A percentile compares a stretch with the other conserved stretches of the same genome.
Conservation (phyloP, 441 rosid genomes). For the Aleurites moluccanus region DNA sequence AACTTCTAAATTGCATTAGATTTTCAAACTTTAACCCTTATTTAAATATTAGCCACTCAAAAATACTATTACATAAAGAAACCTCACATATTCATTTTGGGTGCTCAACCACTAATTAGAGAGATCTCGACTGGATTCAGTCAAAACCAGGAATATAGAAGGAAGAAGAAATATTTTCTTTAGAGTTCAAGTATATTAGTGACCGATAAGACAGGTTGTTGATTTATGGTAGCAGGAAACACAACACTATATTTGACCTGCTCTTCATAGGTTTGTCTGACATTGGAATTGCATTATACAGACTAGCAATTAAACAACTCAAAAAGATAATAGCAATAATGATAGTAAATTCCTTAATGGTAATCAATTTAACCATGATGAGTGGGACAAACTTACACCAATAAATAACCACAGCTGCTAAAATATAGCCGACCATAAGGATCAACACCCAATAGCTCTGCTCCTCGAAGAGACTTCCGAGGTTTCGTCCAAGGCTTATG, state of each 20-base stretch:
- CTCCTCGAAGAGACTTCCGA: slow-evolving; percentile 76
- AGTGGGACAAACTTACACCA: slow-evolving; percentile 75
- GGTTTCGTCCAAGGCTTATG: slow-evolving; percentile 52
- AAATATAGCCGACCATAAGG: slow-evolving; percentile 66
- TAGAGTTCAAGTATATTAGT: neutral
- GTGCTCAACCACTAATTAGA: neutral
- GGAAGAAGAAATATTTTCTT: neutral
- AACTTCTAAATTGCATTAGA: too few relatives aligned
- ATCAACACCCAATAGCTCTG: slow-evolving; percentile 76
- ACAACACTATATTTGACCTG: neutral
- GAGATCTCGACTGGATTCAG: neutral
- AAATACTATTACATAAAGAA: neutral
- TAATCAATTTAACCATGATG: slow-evolving; percentile 17
- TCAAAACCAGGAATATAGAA: neutral
- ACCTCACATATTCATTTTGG: neutral
- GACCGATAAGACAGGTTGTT: neutral
- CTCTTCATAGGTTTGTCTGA: neutral
- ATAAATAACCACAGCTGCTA: slow-evolving; percentile 83
- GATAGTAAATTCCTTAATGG: slow-evolving; percentile 23
- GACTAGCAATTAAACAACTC: neutral
- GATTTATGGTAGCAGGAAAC: neutral
- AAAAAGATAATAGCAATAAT: neutral
- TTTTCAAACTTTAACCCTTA: neutral
- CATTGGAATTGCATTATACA: neutral
- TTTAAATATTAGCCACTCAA: neutral